Base-by-base conservation (phyloP, 169 alveolate genomes). In the Babesia bovis region DNA sequence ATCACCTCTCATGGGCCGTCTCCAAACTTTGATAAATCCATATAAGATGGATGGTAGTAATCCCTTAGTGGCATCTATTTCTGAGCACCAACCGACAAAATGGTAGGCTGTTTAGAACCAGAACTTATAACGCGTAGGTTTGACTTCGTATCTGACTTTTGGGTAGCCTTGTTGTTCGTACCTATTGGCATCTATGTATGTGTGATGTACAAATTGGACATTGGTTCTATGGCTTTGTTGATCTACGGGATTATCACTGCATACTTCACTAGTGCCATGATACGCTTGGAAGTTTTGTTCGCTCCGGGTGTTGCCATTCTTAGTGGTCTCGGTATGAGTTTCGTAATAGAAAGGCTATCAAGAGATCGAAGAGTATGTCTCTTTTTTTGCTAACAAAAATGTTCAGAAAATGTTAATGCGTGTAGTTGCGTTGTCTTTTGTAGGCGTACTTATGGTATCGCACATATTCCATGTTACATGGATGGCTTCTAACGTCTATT, bases 21-120 rank as follows among this genome's bases (percentile, higher is more conserved):
- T 97, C 35, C 82, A 95, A 90, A 94, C 99, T 33, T 86, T 98
- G 38, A 81, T 98, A 38, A 99, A 96, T 74, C 99, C 99, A 17
- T 96, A 99, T n/a, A 96, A 96, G 85, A 99, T 99, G 23, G 79
- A 93, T 36, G 91, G 90, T 47, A 73, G 95, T 83, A 94, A 96
- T 53, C 99, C 99, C 0, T 94, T 98, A 28, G 96, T 98, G 30
- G 99, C 99, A 25, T 95, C 99, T 13, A 98, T 98, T 26, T 93
- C 98, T 21, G 99, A 98, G 74, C 99, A 98, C 85, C 98, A 97
- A 85, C 99, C 99, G 23, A 94, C 99, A n/a, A 93, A 98, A 7
- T 98, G 99, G 99, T 82, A 94, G 19, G 91, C 94, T 21, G 90
- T 88, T 75, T 90, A 85, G 90, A 91, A 91, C 63, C 96, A 90